Evolutionary conservation across 768 basidiomycete genomes (phyloP), one percentile per base, ranked within the genome.

Genomic region (Boletus rufocinnamomeus): DNA sequence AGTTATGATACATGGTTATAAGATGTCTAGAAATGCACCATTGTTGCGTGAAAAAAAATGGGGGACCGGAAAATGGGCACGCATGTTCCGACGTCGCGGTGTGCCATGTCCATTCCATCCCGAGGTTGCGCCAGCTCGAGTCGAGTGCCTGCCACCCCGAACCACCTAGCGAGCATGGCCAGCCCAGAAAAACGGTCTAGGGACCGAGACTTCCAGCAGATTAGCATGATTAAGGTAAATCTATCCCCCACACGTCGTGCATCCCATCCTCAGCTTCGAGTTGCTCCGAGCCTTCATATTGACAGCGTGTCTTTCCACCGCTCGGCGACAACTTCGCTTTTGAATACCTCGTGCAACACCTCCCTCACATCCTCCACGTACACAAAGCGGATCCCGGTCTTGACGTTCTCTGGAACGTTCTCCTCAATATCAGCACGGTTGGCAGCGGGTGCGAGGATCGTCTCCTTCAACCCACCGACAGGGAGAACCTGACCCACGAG

Each of bases 361-460:
- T 98, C 91, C 65, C 82, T 82, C 56, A 97, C 93, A 66, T 91
- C 89, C 68, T 97, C 93, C 47, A 97, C 96, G 70, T 96, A 98
- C 60, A 98, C 92, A 63, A 99, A 94, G 50, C 86, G 83, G 59
- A 98, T 95, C 23, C 95, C 96, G 7, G 86, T 87, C 82, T 98
- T 98, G 63, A 98, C 95, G 66, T 93, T 95, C 65, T 87, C 88
- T 0, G 94, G 95, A 0, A 98, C 96, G 69, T 98, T 98, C 79
- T 95, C 94, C 76, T 98, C 94, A 35, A 99, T 95, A 68, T 98
- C 96, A 0, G 92, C 87, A 25, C 88, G 86, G 72, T 96, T 96
- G 3, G 91, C 95, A 28, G 82, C 87, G 0, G 94, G 93, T 0
- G 90, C 90, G 9, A 95, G 73, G 65, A 94, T 90, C 0, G 89